Percentiles rank a stretch among this genome's conserved stretches.
These are phyloP conservation scores for Saccharomyces mikatae DNA, from an alignment of 805 yeast species.

Conservation along the genomic window DNA sequence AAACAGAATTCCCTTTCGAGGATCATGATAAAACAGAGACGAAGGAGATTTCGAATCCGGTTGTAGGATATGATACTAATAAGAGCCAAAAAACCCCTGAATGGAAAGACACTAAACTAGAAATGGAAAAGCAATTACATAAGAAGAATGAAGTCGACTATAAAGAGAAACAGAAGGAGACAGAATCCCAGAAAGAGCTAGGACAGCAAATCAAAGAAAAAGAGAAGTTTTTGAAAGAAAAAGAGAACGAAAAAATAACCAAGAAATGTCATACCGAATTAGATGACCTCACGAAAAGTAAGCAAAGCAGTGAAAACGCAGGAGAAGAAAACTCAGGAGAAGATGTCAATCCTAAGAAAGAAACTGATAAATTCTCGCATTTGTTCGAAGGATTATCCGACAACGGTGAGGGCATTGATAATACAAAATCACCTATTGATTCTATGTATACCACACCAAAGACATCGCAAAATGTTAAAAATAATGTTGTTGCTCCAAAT, in stretches of 20 bases:
- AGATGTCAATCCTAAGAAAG: neutral
- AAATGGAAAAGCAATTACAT: neutral
- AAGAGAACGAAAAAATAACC: neutral
- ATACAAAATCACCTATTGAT: neutral
- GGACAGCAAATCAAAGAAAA: neutral
- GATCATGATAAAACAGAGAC: neutral
- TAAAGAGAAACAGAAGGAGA: neutral
- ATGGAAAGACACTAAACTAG: neutral
- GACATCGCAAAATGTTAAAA: neutral
- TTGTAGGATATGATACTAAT: neutral
- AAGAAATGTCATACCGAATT: neutral
- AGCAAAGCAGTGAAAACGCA: constrained; percentile 5
- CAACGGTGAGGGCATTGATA: neutral
- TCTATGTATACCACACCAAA: neutral
- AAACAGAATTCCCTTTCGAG: neutral
- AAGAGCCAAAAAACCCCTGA: neutral
- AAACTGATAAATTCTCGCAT: constrained; percentile 1
- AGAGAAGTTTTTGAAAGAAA: neutral
- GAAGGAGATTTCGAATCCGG: neutral
- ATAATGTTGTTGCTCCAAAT: neutral
- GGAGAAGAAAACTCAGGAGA: neutral
- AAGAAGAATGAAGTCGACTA: neutral
- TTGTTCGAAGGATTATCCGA: constrained; percentile 5
- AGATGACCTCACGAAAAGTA: neutral
- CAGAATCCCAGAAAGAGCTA: neutral